Evolutionary conservation across 2,329 filamentous ascomycete genomes (phyloP).

Genomic region (Cytospora piceae): DNA sequence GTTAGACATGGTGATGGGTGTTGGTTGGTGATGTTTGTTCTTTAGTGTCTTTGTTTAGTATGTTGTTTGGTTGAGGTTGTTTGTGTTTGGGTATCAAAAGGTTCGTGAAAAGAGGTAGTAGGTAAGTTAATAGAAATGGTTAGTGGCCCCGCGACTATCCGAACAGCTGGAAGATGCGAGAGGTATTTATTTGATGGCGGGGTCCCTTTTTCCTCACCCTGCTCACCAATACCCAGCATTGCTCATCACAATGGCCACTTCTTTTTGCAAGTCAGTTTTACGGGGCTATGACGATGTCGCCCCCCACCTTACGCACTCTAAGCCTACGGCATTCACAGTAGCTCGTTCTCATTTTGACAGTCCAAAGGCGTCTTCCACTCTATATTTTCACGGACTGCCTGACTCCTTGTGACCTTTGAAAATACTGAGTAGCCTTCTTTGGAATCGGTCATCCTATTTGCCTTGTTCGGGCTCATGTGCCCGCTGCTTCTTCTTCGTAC

Average conservation of each 20-base stretch:
- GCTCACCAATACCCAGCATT: too few species aligned
- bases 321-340: constrained; percentile 1
- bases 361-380: not conserved
- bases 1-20: constrained; percentile 70
- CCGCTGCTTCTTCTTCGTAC: too few species aligned
- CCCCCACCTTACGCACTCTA: constrained; percentile 11
- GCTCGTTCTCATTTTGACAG: not conserved
- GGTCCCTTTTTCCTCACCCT: constrained; percentile 13
- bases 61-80: not conserved
- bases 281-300: constrained; percentile 27
- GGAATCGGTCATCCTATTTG: not conserved
- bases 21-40: not conserved
- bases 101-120: not conserved
- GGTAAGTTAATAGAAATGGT: constrained; percentile 4
- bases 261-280: constrained; percentile 17
- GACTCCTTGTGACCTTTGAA: too few species aligned
- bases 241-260: constrained; percentile 15
- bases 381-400: not conserved
- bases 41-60: constrained; percentile 16
- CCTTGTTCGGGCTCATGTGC: too few species aligned
- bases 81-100: constrained; percentile 7
- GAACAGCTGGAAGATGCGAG: constrained; percentile 13
- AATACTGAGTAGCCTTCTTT: too few species aligned
- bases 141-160: constrained; percentile 3
- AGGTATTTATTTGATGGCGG: constrained; percentile 29